Percentiles rank a stretch among this genome's conserved stretches.
phyloP scores from a whole-genome alignment of 2,329 filamentous ascomycete species.

The Zasmidium cellare region DNA sequence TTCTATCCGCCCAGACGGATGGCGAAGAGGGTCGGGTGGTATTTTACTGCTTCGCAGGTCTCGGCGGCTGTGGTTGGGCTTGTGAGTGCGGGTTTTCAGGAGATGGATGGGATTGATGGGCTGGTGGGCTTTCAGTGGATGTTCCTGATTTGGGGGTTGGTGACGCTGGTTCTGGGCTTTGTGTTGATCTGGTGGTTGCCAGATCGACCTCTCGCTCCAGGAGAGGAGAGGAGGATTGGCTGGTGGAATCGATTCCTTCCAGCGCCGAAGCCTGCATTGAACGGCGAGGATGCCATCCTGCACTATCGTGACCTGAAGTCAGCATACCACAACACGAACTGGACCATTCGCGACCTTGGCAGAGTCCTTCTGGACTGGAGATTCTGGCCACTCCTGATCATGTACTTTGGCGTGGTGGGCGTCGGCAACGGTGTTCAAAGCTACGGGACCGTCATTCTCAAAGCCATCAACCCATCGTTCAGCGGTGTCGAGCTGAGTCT shows the following conservation, averaged over 20 bases:
- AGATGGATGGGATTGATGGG: slow-evolving; percentile 78
- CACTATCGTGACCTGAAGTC: slow-evolving; percentile 81
- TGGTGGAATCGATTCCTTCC: slow-evolving; percentile 68
- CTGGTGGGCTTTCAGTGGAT: slow-evolving; percentile 88
- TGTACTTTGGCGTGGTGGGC: slow-evolving; percentile 95
- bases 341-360: slow-evolving; percentile 70
- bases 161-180: slow-evolving; percentile 71
- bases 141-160: slow-evolving; percentile 83
- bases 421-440: slow-evolving; percentile 88
- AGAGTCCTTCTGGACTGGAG: slow-evolving; percentile 80
- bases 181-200: slow-evolving; percentile 86
- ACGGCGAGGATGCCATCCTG: slow-evolving; percentile 72
- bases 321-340: slow-evolving; percentile 74
- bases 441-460: slow-evolving; percentile 85
- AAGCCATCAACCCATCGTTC: slow-evolving; percentile 71
- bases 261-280: slow-evolving; percentile 67
- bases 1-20: slow-evolving; percentile 88
- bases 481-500: slow-evolving; percentile 75
- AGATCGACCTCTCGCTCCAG: slow-evolving; percentile 75
- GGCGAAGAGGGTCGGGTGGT: slow-evolving; percentile 83
- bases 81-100: slow-evolving; percentile 86
- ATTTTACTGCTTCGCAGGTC: slow-evolving; percentile 85
- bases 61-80: slow-evolving; percentile 87
- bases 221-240: slow-evolving; percentile 55
- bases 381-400: slow-evolving; percentile 79